Conservation (phyloP, 176 grass and related monocot genomes). For the Aegilops umbellulata region DNA sequence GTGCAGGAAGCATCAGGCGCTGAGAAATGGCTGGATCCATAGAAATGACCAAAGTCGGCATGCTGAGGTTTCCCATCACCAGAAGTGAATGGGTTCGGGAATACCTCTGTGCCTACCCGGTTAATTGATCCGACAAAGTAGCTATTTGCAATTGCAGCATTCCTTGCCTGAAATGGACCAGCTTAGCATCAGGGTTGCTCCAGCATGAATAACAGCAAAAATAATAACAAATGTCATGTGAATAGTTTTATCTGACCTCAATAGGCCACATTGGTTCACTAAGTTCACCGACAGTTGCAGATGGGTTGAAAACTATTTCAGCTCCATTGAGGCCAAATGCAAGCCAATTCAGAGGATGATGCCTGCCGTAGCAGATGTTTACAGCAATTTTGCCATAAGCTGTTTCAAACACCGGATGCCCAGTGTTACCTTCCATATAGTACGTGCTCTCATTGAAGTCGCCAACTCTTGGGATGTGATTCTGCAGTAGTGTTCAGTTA, state of each 20-base stretch:
- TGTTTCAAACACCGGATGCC: conserved; percentile 98
- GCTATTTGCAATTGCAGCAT: conserved; percentile 91
- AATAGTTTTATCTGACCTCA: conserved; percentile 63
- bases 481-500: conserved; percentile 47
- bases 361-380: conserved; percentile 98
- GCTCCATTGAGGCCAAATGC: conserved; percentile 95
- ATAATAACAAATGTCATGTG: neutral
- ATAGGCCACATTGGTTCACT: conserved; percentile 99
- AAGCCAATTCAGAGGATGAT: conserved; percentile 98
- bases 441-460: conserved; percentile 99
- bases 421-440: conserved; percentile 99
- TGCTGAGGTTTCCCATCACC: conserved; percentile 92
- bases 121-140: conserved; percentile 93
- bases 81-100: conserved; percentile 93
- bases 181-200: neutral
- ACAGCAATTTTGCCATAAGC: conserved; percentile 83
- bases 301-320: conserved; percentile 98
- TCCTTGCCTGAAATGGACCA: conserved; percentile 61
- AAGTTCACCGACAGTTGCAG: conserved; percentile 95
- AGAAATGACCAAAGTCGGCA: conserved; percentile 85
- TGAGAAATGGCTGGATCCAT: conserved; percentile 92
- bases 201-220: neutral
- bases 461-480: conserved; percentile 98
- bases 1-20: conserved; percentile 90
- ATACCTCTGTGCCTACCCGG: conserved; percentile 83